Evolutionary conservation across 768 basidiomycete species (phyloP).

Genomic region (Suillus cothurnatus): DNA sequence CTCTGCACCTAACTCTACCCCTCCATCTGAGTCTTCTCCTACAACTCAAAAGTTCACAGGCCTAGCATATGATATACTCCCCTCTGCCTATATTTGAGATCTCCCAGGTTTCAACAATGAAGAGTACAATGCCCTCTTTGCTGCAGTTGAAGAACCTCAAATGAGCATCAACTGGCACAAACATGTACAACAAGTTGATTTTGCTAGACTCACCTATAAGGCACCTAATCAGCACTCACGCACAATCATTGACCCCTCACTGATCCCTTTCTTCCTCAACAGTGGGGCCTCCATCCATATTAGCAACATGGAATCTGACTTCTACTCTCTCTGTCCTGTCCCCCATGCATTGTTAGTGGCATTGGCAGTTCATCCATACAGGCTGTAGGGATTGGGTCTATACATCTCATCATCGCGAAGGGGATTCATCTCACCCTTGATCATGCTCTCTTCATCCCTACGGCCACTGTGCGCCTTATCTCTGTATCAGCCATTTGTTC

Average conservation of each 20-base stretch:
- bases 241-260: conserved; percentile 3
- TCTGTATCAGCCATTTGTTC: conserved; percentile 22
- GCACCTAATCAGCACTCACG: background rate
- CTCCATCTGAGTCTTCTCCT: too few relatives aligned
- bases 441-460: conserved; percentile 23
- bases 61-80: too few relatives aligned
- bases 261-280: conserved; percentile 27
- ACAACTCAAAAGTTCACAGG: too few relatives aligned
- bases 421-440: conserved; percentile 13
- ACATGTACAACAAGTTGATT: background rate
- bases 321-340: conserved; percentile 25
- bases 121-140: background rate
- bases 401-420: conserved; percentile 19
- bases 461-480: conserved; percentile 19
- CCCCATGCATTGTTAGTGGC: conserved; percentile 26
- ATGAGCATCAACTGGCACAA: background rate
- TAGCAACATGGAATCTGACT: conserved; percentile 26
- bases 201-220: conserved; percentile 3
- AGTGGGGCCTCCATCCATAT: conserved; percentile 30
- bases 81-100: too few relatives aligned
- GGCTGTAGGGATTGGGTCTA: conserved; percentile 29
- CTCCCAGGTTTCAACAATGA: background rate
- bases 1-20: too few relatives aligned
- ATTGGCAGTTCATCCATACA: conserved; percentile 28
- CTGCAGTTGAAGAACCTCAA: background rate